Evolutionary conservation across 2,329 filamentous ascomycete species (phyloP), one percentile per base, ranked within the genome.

Genomic region (Cytospora leucostoma): DNA sequence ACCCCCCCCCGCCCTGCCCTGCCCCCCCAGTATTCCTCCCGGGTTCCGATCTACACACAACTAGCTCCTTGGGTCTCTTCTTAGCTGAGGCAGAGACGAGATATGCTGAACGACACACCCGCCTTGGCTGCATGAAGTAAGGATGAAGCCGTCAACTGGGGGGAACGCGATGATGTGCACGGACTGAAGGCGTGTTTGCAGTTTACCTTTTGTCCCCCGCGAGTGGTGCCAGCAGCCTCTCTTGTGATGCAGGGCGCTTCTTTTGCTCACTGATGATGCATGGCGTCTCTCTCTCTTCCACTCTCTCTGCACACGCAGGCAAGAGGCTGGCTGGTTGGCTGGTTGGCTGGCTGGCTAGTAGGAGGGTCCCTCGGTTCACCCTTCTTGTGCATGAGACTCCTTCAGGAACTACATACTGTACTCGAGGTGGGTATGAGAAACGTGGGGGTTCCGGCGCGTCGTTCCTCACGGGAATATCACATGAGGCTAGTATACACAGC

Each of bases 281-380:
- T 7, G 40, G n/a, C n/a, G 38, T n/a, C n/a, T n/a, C n/a, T n/a
- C n/a, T n/a, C n/a, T n/a, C n/a, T n/a, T n/a, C n/a, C n/a, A n/a
- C 17, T 13, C 17, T 19, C 47, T 27, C 47, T 50, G n/a, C 56
- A 58, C 33, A 47, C 19, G 35, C 56, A 44, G 27, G 47, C 54
- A 61, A n/a, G n/a, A 44, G 49, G 27, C 58, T 53, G 56, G 33
- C 49, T 51, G 52, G 34, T 33, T 58, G 33, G 21, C 27, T 32
- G 44, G 27, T 11, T 32, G 11, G 27, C 27, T 32, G 49, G 40
- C 15, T 11, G 19, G 38, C 13, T 56, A 44, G 60, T 56, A 63
- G 65, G 60, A 63, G 54, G 55, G 40, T 55, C 10, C 63, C 63
- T 59, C 54, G 63, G 60, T 35, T 55, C 38, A 32, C 61, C 63